These are phyloP conservation scores for Bidens hawaiensis DNA, from an alignment of 140 eudicot species.

Conservation along the genomic window DNA sequence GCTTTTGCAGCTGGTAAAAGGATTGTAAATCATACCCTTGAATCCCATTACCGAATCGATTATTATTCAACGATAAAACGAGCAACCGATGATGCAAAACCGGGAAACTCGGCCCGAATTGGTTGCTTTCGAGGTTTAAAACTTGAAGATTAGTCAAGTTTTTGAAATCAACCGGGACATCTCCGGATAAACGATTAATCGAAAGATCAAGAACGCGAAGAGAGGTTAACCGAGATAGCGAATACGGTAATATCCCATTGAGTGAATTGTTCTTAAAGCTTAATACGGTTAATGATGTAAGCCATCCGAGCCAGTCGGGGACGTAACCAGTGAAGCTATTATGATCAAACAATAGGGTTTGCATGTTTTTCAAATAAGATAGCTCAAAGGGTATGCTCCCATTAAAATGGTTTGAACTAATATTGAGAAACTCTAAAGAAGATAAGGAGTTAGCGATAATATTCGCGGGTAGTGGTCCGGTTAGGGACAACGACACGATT, in stretches of 20 bases:
- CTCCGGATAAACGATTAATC: constrained; percentile 39
- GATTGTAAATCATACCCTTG: constrained; percentile 32
- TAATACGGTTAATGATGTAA: constrained; percentile 41
- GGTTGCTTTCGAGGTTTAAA: constrained; percentile 48
- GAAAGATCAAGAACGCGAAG: constrained; percentile 52
- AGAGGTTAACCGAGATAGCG: constrained; percentile 27
- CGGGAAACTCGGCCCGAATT: constrained; percentile 62
- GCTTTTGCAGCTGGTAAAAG: constrained; percentile 45
- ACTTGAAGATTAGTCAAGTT: constrained; percentile 60
- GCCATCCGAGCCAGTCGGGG: constrained; percentile 45
- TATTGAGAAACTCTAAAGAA: constrained; percentile 49
- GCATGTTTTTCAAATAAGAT: constrained; percentile 39
- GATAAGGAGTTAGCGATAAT: constrained; percentile 30
- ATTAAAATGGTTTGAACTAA: constrained; percentile 48
- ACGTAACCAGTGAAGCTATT: constrained; percentile 44
- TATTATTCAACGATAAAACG: constrained; percentile 34
- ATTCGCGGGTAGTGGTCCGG: constrained; percentile 49
- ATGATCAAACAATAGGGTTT: constrained; percentile 55
- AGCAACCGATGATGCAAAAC: constrained; percentile 40
- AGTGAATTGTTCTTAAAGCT: constrained; percentile 66
- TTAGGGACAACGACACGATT: constrained; percentile 44
- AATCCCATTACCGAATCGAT: constrained; percentile 39
- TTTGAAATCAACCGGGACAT: constrained; percentile 34
- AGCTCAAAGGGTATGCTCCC: constrained; percentile 47
- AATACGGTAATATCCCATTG: constrained; percentile 43